Base-by-base conservation (phyloP, 1,284 basidiomycete species). In the Takashimella tepidaria region DNA sequence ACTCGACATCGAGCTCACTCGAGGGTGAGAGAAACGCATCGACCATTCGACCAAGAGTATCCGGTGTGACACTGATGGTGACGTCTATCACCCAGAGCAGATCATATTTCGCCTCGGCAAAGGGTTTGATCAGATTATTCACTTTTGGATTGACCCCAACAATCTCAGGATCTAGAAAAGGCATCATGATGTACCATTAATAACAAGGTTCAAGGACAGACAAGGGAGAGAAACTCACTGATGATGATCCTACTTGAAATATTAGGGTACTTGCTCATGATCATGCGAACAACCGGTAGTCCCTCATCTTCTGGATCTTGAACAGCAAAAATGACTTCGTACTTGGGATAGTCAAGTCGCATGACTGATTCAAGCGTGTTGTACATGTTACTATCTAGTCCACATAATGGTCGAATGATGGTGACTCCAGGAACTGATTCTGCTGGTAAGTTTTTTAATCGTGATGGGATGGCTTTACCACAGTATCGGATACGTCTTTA, bases 31-130 rank as follows among this genome's bases (percentile, higher is more conserved):
- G 42, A 69, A 69, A 82, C 5, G 84, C 81, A 60, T 89, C 88
- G 8, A 98, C 89, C 8, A 92, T 86, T 46, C 89, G 84, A 0
- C 87, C 85, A 21, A 98, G 83, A 2, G 91, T 88, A n/a, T 86
- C 86, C 0, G 86, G 80, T 26, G 83, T 82, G 16, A 87, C 84
- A 60, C 84, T 84, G 46, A 98, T 83, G 61, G 96, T 96, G 20
- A 92, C 95, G 74, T 99, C 96, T 48, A 98, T 80, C 11, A 98
- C 88, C 95, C 95, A 99, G 46, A 98, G 77, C 47, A 98, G 88
- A 69, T 98, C 92, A 72, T 95, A 80, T 52, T 81, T 76, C 0
- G 95, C 93, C 66, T 83, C 78, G 41, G 79, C 79, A 72, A 95
- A 97, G 3, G 92, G 82, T 40, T 84, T 83, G 57, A 95, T 82